Percentiles rank a stretch among this genome's conserved stretches.
Conservation (phyloP, 208 protist genomes). For the Naegleria lovaniensis region DNA sequence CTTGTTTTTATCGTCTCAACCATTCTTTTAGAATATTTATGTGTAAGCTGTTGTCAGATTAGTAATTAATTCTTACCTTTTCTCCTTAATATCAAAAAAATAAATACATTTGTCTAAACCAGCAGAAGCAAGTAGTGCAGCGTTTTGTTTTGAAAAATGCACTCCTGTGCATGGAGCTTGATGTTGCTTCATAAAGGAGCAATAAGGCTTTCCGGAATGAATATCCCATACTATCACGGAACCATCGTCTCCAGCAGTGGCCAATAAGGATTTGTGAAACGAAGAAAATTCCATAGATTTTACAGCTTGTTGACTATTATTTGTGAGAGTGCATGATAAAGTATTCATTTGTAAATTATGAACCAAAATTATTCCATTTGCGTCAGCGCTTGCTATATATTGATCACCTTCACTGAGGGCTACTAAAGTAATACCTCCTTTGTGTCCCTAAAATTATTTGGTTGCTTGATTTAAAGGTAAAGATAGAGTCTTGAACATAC, state of each 20-base stretch:
- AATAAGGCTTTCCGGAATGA: background rate
- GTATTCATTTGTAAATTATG: slow-evolving; percentile 13
- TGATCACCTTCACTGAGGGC: background rate
- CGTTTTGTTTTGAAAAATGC: background rate
- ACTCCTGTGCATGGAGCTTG: background rate
- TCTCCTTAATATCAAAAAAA: slow-evolving; percentile 15
- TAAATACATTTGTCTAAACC: slow-evolving; percentile 10
- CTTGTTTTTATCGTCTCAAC: background rate
- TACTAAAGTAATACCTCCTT: background rate
- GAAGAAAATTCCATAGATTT: background rate
- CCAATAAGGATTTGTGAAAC: background rate
- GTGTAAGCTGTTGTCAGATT: background rate
- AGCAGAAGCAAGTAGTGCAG: background rate
- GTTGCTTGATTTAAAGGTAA: too few relatives aligned
- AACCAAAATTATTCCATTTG: background rate
- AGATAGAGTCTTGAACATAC: too few relatives aligned
- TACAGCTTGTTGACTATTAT: background rate
- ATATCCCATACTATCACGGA: background rate
- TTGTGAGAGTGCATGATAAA: background rate
- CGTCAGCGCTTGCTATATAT: background rate
- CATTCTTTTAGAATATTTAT: background rate
- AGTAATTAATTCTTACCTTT: background rate
- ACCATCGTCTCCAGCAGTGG: background rate
- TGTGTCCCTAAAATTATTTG: background rate
- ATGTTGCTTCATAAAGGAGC: background rate